phyloP scores from a whole-genome alignment of 106 monocot genomes.

The Phalaenopsis aphrodite region DNA sequence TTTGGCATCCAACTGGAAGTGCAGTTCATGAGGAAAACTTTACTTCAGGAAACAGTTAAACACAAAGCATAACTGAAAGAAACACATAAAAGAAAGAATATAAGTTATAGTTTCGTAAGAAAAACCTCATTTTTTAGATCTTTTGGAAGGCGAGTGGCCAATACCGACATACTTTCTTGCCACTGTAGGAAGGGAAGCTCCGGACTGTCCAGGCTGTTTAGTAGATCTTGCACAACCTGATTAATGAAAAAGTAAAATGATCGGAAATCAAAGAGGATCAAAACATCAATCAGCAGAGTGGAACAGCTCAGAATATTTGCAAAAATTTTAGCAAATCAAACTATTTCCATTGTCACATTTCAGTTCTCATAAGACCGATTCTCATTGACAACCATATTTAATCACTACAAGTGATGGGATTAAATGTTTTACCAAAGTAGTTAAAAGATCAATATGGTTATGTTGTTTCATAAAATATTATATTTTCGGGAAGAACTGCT shows the following conservation, averaged over 20 bases:
- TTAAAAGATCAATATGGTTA: not conserved
- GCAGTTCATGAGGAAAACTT: constrained; percentile 6
- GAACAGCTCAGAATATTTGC: not conserved
- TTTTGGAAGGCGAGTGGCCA: constrained; percentile 92
- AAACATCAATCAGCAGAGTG: constrained; percentile 3
- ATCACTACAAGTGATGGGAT: not conserved
- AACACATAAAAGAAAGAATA: not conserved
- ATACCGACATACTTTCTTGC: constrained; percentile 96
- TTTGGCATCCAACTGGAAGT: constrained; percentile 63
- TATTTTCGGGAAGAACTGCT: too few relatives aligned
- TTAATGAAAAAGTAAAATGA: constrained; percentile 5
- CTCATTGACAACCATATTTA: not conserved
- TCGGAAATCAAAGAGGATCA: not conserved
- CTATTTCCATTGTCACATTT: not conserved
- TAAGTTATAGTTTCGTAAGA: not conserved
- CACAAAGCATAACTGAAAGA: constrained; percentile 4
- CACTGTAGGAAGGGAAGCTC: constrained; percentile 96
- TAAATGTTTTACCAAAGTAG: not conserved
- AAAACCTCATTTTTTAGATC: constrained; percentile 76
- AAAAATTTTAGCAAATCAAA: not conserved
- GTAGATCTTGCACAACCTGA: constrained; percentile 81
- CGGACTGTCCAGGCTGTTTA: constrained; percentile 82
- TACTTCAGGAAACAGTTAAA: not conserved
- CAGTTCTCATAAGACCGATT: not conserved
- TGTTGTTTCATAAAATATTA: not conserved